A percentile compares a stretch with the other conserved stretches of the same genome.
Conservation (phyloP, 805 yeast species). For the Ogataea ramenticola region DNA sequence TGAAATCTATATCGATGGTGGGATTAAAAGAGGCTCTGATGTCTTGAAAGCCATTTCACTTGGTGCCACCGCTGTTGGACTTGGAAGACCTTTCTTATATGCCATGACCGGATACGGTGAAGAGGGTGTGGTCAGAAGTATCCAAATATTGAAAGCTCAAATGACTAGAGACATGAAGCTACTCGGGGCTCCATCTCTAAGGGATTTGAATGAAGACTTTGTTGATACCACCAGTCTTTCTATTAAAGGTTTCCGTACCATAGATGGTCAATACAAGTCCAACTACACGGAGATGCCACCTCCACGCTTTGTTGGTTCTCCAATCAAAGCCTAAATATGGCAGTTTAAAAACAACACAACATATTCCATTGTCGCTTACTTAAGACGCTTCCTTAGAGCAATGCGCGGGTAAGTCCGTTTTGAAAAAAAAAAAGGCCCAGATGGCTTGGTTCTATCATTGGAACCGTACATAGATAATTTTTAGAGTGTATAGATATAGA, state of each 20-base stretch:
- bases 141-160: constrained; percentile 50
- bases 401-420: too few species aligned
- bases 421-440: too few species aligned
- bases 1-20: constrained; percentile 70
- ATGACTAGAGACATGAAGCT: constrained; percentile 54
- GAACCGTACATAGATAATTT: too few species aligned
- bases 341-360: too few species aligned
- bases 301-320: constrained; percentile 11
- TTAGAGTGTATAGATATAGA: too few species aligned
- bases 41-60: constrained; percentile 67
- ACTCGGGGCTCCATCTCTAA: constrained; percentile 46
- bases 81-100: constrained; percentile 72
- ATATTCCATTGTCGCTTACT: too few species aligned
- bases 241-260: constrained; percentile 58
- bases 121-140: constrained; percentile 55
- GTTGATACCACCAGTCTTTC: constrained; percentile 25
- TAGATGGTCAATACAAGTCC: constrained; percentile 48
- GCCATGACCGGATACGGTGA: constrained; percentile 77
- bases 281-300: constrained; percentile 26
- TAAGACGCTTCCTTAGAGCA: too few species aligned
- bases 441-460: too few species aligned
- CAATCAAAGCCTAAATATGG: too few species aligned
- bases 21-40: constrained; percentile 71
- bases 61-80: constrained; percentile 61
- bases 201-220: constrained; percentile 33